Evolutionary conservation across 805 yeast species (phyloP).

Genomic region (Wickerhamiella musiphila): DNA sequence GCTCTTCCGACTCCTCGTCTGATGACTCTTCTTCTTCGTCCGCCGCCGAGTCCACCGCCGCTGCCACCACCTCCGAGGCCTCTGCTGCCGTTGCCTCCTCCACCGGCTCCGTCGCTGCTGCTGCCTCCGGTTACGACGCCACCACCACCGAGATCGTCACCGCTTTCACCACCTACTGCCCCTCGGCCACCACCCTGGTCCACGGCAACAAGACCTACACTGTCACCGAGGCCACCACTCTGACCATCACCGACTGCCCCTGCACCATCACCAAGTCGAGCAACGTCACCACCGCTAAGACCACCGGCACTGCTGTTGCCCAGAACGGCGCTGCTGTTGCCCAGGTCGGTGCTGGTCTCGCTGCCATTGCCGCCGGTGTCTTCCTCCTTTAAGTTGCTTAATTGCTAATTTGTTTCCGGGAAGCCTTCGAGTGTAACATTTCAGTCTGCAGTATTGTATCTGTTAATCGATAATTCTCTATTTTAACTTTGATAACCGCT

Average conservation of each 20-base stretch:
- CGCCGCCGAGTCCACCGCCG: slow-evolving; percentile 1
- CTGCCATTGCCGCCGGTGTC: slow-evolving; percentile 11
- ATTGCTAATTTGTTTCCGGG: no score
- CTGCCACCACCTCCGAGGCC: background rate
- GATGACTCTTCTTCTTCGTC: slow-evolving; percentile 9
- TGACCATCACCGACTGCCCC: slow-evolving; percentile 11
- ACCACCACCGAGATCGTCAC: background rate
- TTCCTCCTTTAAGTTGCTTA: slow-evolving; percentile 6
- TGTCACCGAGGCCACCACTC: slow-evolving; percentile 19
- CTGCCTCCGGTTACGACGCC: background rate
- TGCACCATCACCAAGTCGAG: slow-evolving; percentile 15
- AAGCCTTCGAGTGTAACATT: no score
- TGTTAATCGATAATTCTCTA: no score
- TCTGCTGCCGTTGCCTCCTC: slow-evolving; percentile 3
- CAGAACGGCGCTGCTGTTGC: slow-evolving; percentile 1
- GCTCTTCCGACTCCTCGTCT: slow-evolving; percentile 4
- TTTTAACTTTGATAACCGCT: background rate
- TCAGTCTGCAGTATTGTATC: no score
- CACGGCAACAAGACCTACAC: slow-evolving; percentile 1
- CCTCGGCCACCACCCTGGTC: slow-evolving; percentile 10
- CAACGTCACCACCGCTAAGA: background rate
- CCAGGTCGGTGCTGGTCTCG: slow-evolving; percentile 5
- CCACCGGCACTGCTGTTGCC: background rate
- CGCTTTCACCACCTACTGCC: slow-evolving; percentile 1
- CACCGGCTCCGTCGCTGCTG: background rate